Base-by-base conservation (phyloP, 768 basidiomycete species). In the Boletus subparvulus region DNA sequence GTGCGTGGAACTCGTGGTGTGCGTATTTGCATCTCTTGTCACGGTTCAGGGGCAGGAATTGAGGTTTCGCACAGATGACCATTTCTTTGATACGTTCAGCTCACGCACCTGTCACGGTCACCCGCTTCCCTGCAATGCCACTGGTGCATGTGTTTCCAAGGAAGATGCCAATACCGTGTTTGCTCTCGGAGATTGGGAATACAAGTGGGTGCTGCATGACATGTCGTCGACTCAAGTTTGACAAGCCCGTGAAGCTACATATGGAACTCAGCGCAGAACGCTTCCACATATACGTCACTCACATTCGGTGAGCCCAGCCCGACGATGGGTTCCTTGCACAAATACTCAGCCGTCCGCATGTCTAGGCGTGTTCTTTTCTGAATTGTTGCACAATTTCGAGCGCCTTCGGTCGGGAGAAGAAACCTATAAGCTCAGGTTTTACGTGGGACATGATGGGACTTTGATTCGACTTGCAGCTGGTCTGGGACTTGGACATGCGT, bases 101-200 rank as follows among this genome's bases (percentile, higher is more conserved):
- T 78, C 80, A 4, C 67, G 80, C 46, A 80, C 77, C 1, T 81
- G 80, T 58, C 65, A 78, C 52, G 75, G 74, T 2, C 65, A 66
- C 16, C 33, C 65, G 3, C 65, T 81, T 14, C 80, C 80, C 0
- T 81, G 80, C 56, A 81, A 80, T 54, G 53, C 67, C 11, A 71
- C 65, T 4, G 75, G 77, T 4, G 64, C 63, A 0, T 81, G 80
- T 55, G 73, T 82, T 26, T 70, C 75, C 3, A 68, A 72, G 24
- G 71, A 69, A 28, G 79, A 81, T 47, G 82, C 83, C 12, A 62
- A 80, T 54, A 76, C 74, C 0, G 82, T 84, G 3, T 85, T 78
- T 60, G 75, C 80, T 19, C 73, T 83, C 6, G 83, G 83, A 0
- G 81, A 82, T 55, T 85, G 82, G 81, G 83, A 85, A 65, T 84